Evolutionary conservation across 352 stramenopile species (phyloP).

Genomic region (Phytophthora capsici): DNA sequence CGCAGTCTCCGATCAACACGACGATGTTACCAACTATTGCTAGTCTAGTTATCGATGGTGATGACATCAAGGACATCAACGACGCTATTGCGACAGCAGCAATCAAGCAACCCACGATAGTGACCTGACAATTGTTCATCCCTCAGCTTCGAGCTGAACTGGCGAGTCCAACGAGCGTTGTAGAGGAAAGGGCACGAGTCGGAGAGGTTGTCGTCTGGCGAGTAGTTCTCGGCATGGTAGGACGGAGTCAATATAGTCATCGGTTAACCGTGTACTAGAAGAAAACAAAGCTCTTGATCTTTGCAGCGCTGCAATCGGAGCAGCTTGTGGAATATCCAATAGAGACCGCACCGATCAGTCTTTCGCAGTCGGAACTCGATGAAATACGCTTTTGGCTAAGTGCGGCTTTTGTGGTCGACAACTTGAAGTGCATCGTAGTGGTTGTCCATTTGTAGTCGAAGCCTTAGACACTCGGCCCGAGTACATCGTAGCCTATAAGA

Average conservation of each 20-base stretch:
- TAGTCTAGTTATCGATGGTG: conserved; percentile 40
- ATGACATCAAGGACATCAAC: conserved; percentile 47
- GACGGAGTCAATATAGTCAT: conserved; percentile 98
- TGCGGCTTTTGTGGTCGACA: conserved; percentile 24
- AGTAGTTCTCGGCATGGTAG: conserved; percentile 99
- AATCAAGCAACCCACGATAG: conserved; percentile 31
- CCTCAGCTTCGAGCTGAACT: conserved; percentile 91
- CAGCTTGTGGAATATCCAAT: conserved; percentile 94
- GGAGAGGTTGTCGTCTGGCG: conserved; percentile 99
- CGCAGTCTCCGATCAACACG: conserved; percentile 39
- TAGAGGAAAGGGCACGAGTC: conserved; percentile 98
- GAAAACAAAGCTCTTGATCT: conserved; percentile 98
- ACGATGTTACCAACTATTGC: conserved; percentile 42
- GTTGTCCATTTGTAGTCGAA: neutral
- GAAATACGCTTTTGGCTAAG: neutral
- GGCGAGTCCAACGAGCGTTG: conserved; percentile 94
- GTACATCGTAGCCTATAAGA: too few species aligned
- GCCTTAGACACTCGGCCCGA: conserved; percentile 2
- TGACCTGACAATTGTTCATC: conserved; percentile 23
- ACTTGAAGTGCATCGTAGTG: conserved; percentile 17
- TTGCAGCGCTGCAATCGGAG: conserved; percentile 80
- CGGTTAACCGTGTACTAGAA: conserved; percentile 98
- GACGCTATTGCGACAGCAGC: conserved; percentile 40
- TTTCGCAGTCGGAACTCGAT: too few species aligned
- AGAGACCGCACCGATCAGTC: conserved; percentile 95